Percentiles rank a stretch among this genome's conserved stretches.
Evolutionary conservation across 1,284 basidiomycete genomes (phyloP).

Genomic region (Abortiporus biennis): DNA sequence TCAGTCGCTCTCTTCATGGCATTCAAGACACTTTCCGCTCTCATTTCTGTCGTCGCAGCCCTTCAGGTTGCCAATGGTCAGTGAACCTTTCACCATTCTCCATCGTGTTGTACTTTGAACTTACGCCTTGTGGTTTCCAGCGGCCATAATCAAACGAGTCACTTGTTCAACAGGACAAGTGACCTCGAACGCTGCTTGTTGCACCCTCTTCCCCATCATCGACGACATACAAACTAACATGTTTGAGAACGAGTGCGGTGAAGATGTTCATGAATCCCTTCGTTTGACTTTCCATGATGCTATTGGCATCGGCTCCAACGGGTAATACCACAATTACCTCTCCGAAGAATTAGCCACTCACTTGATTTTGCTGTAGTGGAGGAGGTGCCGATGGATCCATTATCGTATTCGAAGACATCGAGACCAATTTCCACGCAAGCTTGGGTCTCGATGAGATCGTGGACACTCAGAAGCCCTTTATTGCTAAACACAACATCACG

Average conservation of each 20-base stretch:
- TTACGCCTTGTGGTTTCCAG: conserved; percentile 11
- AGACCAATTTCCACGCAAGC: conserved; percentile 20
- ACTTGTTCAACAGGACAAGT: conserved; percentile 30
- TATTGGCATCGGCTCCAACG: conserved; percentile 24
- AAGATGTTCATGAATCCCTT: conserved; percentile 37
- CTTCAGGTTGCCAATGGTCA: conserved; percentile 9
- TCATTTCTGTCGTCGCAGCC: conserved; percentile 6
- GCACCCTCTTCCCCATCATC: conserved; percentile 31
- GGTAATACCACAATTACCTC: conserved; percentile 1
- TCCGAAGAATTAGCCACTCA: not conserved
- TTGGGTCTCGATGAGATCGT: conserved; percentile 21
- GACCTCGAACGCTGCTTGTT: conserved; percentile 32
- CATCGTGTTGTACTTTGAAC: not conserved
- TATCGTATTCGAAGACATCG: conserved; percentile 15
- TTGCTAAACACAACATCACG: conserved; percentile 17
- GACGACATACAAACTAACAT: conserved; percentile 33
- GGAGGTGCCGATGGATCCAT: conserved; percentile 27
- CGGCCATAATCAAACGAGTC: conserved; percentile 24
- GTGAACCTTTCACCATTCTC: not conserved
- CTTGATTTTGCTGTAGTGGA: conserved; percentile 11
- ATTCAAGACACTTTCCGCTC: conserved; percentile 9
- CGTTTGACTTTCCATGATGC: conserved; percentile 41
- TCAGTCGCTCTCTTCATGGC: no score
- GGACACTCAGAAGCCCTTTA: conserved; percentile 14
- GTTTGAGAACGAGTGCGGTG: conserved; percentile 36